Conservation (phyloP, 1,284 basidiomycete species). For the Chalciporus sp. region DNA sequence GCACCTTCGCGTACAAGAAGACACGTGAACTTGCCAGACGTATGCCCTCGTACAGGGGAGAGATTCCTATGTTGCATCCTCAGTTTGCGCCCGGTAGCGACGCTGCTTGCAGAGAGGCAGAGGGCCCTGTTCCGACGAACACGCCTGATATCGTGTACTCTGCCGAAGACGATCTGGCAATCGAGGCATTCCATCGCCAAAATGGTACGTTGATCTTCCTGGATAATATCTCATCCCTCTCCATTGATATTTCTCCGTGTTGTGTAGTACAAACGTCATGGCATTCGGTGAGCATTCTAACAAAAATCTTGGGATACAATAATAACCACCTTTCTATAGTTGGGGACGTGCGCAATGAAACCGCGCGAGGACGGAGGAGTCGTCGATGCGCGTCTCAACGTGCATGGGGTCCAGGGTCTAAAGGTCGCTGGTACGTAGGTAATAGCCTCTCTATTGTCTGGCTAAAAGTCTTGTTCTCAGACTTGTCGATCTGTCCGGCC, state of each 20-base stretch:
- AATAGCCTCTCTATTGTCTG: not conserved
- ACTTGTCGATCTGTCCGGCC: constrained; percentile 12
- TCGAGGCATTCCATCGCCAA: constrained; percentile 45
- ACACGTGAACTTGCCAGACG: constrained; percentile 38
- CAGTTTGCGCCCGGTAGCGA: constrained; percentile 30
- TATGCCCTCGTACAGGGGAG: constrained; percentile 40
- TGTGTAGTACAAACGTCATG: constrained; percentile 47
- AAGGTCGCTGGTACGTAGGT: constrained; percentile 4
- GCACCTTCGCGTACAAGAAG: constrained; percentile 39
- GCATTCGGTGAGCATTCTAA: constrained; percentile 50
- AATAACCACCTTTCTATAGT: not conserved
- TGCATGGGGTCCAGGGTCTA: constrained; percentile 8
- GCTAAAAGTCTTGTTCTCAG: not conserved
- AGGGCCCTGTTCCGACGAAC: constrained; percentile 5
- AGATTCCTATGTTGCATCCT: constrained; percentile 32
- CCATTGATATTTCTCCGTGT: not conserved
- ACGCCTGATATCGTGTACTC: constrained; percentile 15
- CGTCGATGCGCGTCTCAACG: constrained; percentile 14
- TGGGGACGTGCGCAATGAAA: constrained; percentile 22
- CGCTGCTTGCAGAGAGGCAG: constrained; percentile 6
- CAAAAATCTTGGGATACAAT: too few species aligned
- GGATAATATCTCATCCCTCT: too few species aligned
- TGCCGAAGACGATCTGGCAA: constrained; percentile 22
- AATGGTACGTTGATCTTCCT: constrained; percentile 24
- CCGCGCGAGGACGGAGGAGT: constrained; percentile 12